Evolutionary conservation across 345 rosid species (phyloP), one percentile per base, ranked within the genome.

Genomic region (Brassica juncea): DNA sequence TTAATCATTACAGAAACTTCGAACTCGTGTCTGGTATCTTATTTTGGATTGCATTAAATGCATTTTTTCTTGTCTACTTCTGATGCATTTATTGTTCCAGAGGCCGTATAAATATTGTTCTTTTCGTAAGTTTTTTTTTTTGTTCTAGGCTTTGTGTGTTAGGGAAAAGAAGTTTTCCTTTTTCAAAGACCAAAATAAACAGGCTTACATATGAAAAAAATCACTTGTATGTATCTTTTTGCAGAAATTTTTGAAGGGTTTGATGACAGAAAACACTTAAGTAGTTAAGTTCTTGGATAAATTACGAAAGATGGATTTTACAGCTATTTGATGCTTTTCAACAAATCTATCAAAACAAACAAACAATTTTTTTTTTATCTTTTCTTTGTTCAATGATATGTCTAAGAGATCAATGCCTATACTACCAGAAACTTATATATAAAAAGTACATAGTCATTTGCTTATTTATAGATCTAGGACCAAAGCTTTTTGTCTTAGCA

Each of bases 11-110:
- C 76, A 80, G 67, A 80, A 80, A 74, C 80, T 74, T 75, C 64
- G 68, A 68, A 66, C 70, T 80, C 57, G 70, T 66, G 86, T 83
- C 78, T 42, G 73, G 62, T 80, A 80, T 85, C 84, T 67, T 76
- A 65, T 75, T 21, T 67, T 72, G 80, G 76, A 64, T 59, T 82
- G 80, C 84, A 90, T 86, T 92, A 61, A 92, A 92, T 89, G 93
- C 77, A 37, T 23, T 32, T 62, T 62, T 49, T 28, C 74, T 82
- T 77, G 81, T 80, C 63, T 80, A 77, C 2, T 79, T 85, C 16
- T 68, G 75, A 76, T 74, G 83, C 78, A 85, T 84, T 84, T 83
- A 83, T 68, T 87, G 77, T 73, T 49, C 74, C 42, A 39, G 47
- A 35, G 47, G 6, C 66, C 60, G 70, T 80, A 61, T 75, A 23